Evolutionary conservation across 768 basidiomycete genomes (phyloP).

Genomic region (Lepiota brunneoincarnata): DNA sequence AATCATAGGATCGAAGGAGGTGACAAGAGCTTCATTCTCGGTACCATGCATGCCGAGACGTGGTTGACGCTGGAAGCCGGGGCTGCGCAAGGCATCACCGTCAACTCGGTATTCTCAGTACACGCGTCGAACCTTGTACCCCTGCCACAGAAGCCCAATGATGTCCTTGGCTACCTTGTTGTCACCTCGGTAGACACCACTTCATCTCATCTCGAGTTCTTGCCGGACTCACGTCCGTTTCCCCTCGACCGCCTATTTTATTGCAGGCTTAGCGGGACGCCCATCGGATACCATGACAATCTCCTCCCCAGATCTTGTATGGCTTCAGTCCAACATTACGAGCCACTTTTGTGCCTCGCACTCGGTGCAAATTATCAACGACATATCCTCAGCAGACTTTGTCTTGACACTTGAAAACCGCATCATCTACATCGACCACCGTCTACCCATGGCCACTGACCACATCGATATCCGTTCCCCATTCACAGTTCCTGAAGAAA

Average conservation of each 20-base stretch:
- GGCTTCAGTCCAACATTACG: slow-evolving; percentile 25
- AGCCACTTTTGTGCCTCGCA: slow-evolving; percentile 8
- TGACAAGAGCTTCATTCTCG: slow-evolving; percentile 26
- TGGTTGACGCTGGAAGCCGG: slow-evolving; percentile 26
- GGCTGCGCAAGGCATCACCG: slow-evolving; percentile 28
- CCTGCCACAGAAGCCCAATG: slow-evolving; percentile 18
- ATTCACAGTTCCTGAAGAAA: slow-evolving; percentile 13
- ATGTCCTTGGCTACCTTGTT: slow-evolving; percentile 18
- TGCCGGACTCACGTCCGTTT: slow-evolving; percentile 2
- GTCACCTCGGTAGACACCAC: slow-evolving; percentile 21
- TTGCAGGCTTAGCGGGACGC: slow-evolving; percentile 18
- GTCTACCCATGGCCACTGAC: slow-evolving; percentile 19
- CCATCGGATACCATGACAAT: slow-evolving; percentile 18
- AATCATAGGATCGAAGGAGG: slow-evolving; percentile 25
- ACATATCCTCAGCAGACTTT: slow-evolving; percentile 16
- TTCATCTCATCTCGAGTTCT: slow-evolving; percentile 17
- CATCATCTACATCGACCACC: slow-evolving; percentile 21
- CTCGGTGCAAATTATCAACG: slow-evolving; percentile 17
- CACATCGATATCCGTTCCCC: slow-evolving; percentile 20
- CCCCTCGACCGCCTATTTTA: slow-evolving; percentile 22
- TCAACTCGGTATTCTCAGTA: slow-evolving; percentile 21
- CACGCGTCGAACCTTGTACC: slow-evolving; percentile 25
- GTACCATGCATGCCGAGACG: slow-evolving; percentile 8
- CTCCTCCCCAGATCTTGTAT: slow-evolving; percentile 22
- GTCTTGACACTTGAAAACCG: slow-evolving; percentile 17